Evolutionary conservation across 2,329 filamentous ascomycete species (phyloP).

Genomic region (Bipolaris sorokiniana): DNA sequence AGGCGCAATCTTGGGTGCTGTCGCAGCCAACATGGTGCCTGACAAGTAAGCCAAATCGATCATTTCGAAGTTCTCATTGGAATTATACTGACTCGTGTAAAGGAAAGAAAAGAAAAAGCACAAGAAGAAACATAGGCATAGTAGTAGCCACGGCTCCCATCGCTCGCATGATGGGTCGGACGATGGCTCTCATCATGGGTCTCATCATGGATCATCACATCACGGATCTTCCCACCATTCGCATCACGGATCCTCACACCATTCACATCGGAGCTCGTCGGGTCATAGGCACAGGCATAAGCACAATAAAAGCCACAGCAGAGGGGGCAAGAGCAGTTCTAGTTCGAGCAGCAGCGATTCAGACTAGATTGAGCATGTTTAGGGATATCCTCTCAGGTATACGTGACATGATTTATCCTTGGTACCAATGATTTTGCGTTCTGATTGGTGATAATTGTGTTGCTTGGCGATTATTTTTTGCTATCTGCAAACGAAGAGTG

Average conservation of each 20-base stretch:
- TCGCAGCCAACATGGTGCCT: conserved; percentile 62
- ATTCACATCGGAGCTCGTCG: conserved; percentile 10
- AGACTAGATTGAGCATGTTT: conserved; percentile 30
- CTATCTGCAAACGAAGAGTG: too few relatives aligned
- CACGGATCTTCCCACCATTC: too few relatives aligned
- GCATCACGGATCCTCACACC: conserved; percentile 23
- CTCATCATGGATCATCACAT: conserved; percentile 29
- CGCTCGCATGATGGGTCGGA: conserved; percentile 28
- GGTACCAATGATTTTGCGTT: neutral
- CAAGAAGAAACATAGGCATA: conserved; percentile 45
- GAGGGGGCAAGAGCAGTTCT: conserved; percentile 38
- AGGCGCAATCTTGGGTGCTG: conserved; percentile 59
- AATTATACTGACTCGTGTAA: neutral
- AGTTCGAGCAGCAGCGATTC: conserved; percentile 45
- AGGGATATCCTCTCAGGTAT: neutral
- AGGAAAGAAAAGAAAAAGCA: conserved; percentile 45
- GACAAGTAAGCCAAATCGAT: conserved; percentile 43
- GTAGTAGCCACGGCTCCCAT: conserved; percentile 44
- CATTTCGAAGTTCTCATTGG: neutral
- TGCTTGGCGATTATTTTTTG: neutral
- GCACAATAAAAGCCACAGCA: conserved; percentile 43
- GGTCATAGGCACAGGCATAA: conserved; percentile 28
- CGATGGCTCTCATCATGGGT: conserved; percentile 37
- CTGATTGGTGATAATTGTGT: neutral
- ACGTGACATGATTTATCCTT: neutral